Evolutionary conservation across 2,329 filamentous ascomycete species (phyloP), one percentile per base, ranked within the genome.

Genomic region (Lanzia echinophila): DNA sequence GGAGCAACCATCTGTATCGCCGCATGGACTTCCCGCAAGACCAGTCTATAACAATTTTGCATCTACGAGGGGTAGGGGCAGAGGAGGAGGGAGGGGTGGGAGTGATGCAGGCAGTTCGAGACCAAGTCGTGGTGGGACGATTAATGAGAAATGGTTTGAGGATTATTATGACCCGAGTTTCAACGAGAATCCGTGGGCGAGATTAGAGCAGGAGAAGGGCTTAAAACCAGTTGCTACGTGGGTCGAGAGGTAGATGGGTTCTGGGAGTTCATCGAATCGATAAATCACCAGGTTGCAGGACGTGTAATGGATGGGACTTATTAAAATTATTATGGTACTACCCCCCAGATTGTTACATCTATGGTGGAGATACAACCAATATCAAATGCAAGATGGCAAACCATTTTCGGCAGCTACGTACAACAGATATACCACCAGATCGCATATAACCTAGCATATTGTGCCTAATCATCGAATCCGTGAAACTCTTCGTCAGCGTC

Each of bases 161-260:
- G 82, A 76, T 34, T 88, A 87, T 67, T 90, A 89, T 67, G 79
- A 88, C 55, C 78, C 80, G 0, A 77, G 75, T 55, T 87, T 84
- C 57, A 81, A 88, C 61, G 76, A 84, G 65, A 88, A 91, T 65
- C 87, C 87, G 0, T 91, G 87, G 87, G 78, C 75, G 48, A 68
- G 65, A 8, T 68, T 85, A 19, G 82, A 85, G 67, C 70, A 71
- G 61, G 61, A 67, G 6, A 67, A 67, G 22, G 75, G 75, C 0
- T 59, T 84, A 45, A 60, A 69, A 38, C 56, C 75, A 1, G 65
- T 65, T 13, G 78, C 76, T 2, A 64, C 60, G 0, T 84, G 79
- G 79, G 58, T 77, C 31, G 59, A 62, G 41, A 50, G 46, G 42
- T 41, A n/a, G 22, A 12, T 2, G 17, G 12, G 1, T 22, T 7